Percentiles rank a stretch among this genome's conserved stretches.
phyloP scores from a whole-genome alignment of 139 green algal genomes.

The Asterochloris sp. region DNA sequence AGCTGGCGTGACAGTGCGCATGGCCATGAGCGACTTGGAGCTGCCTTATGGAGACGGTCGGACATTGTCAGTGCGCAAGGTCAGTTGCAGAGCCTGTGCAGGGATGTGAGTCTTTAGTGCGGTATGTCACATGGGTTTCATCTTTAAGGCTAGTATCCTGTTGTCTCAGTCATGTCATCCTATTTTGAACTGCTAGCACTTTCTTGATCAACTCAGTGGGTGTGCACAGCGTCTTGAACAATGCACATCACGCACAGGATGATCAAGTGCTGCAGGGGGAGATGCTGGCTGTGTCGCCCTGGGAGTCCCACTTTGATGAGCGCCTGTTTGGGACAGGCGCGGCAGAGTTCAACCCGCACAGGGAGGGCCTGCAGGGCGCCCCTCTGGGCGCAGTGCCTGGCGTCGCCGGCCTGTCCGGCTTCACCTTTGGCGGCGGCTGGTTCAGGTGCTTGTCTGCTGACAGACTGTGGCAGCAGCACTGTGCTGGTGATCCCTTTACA shows the following conservation, averaged over 20 bases:
- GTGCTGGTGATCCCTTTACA: neutral
- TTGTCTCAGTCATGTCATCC: too few relatives aligned
- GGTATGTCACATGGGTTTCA: neutral
- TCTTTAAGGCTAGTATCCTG: neutral
- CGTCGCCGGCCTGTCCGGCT: slow-evolving; percentile 44
- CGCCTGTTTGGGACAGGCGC: slow-evolving; percentile 36
- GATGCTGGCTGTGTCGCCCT: slow-evolving; percentile 63
- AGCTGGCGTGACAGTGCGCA: slow-evolving; percentile 56
- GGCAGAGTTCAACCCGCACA: slow-evolving; percentile 32
- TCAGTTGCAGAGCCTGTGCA: neutral
- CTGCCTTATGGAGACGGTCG: neutral
- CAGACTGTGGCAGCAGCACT: neutral
- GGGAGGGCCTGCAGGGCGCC: slow-evolving; percentile 29
- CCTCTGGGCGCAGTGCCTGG: slow-evolving; percentile 35
- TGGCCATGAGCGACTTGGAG: slow-evolving; percentile 29
- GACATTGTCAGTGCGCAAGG: neutral
- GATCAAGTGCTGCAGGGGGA: slow-evolving; percentile 37
- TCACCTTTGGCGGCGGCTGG: slow-evolving; percentile 50
- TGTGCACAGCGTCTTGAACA: too few relatives aligned
- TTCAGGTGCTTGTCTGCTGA: slow-evolving; percentile 21
- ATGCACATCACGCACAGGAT: neutral
- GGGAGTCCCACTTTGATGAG: slow-evolving; percentile 47
- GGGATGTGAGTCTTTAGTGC: neutral
- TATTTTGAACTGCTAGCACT: too few relatives aligned
- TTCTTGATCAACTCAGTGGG: too few relatives aligned